Percentiles rank a stretch among this genome's conserved stretches.
These are phyloP conservation scores for Dryas alaskensis DNA, from an alignment of 306 rosid species.

Conservation along the genomic window DNA sequence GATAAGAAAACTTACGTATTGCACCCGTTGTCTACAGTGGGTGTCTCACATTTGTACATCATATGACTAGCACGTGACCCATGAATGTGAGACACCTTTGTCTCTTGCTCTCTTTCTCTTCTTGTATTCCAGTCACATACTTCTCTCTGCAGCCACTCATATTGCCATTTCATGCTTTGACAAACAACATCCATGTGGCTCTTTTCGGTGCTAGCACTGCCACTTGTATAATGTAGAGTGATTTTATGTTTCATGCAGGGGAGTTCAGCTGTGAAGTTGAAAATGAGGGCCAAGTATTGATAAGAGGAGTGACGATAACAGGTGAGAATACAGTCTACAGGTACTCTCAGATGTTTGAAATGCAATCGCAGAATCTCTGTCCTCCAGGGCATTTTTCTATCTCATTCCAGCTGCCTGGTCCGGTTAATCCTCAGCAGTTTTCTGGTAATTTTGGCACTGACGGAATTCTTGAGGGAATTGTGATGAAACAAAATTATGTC, in stretches of 20 bases:
- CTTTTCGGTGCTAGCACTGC: neutral
- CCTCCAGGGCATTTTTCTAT: conserved; percentile 42
- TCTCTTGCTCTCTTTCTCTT: neutral
- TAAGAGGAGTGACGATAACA: conserved; percentile 36
- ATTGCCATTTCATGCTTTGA: neutral
- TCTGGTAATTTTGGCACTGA: conserved; percentile 38
- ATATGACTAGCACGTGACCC: too few species aligned
- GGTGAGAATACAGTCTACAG: conserved; percentile 39
- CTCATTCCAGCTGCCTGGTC: conserved; percentile 45
- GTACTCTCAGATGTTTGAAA: conserved; percentile 38
- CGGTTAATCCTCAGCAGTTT: conserved; percentile 34
- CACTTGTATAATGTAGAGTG: neutral
- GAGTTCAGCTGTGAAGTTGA: conserved; percentile 42
- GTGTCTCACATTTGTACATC: too few species aligned
- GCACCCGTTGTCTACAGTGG: too few species aligned
- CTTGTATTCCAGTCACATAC: neutral
- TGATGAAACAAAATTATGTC: conserved; percentile 28
- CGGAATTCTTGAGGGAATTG: conserved; percentile 40
- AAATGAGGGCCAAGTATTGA: conserved; percentile 35
- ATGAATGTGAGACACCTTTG: too few species aligned
- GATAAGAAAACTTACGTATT: neutral
- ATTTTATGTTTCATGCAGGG: conserved; percentile 20
- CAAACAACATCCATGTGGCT: neutral
- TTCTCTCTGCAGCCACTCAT: neutral
- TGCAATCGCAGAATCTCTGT: conserved; percentile 43